These are phyloP conservation scores for Penicillium maclennaniae DNA, from an alignment of 495 filamentous ascomycete species.

Conservation along the genomic window DNA sequence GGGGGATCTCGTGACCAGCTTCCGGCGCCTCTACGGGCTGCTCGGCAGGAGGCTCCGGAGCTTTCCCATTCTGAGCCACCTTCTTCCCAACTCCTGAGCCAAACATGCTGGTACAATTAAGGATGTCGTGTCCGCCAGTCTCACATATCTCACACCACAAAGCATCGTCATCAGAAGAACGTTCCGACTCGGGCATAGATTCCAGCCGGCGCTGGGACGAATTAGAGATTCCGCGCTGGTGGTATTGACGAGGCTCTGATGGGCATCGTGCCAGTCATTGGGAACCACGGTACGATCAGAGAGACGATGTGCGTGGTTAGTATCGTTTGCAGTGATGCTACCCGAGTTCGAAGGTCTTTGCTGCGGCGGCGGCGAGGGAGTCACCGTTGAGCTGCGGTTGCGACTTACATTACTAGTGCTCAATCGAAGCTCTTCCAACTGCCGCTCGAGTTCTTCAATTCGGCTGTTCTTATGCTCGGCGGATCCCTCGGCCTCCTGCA, in stretches of 20 bases:
- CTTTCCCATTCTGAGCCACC: conserved; percentile 5
- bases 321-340: conserved; percentile 22
- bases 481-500: conserved; percentile 67
- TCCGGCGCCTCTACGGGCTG: conserved; percentile 19
- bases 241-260: conserved; percentile 31
- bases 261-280: conserved; percentile 40
- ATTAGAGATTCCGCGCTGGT: conserved; percentile 31
- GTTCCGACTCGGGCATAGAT: conserved; percentile 69
- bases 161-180: conserved; percentile 67
- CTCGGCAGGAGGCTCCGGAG: conserved; percentile 13
- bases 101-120: conserved; percentile 90
- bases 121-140: conserved; percentile 85
- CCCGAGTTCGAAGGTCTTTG: conserved; percentile 37
- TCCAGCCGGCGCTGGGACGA: conserved; percentile 39
- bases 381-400: conserved; percentile 44
- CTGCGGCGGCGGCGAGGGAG: conserved; percentile 29
- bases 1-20: conserved; percentile 12
- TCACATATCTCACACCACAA: conserved; percentile 98
- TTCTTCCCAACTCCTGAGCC: conserved; percentile 34
- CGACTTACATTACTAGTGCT: conserved; percentile 22
- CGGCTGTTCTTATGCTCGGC: conserved; percentile 67
- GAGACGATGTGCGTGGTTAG: conserved; percentile 38
- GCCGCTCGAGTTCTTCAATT: conserved; percentile 87
- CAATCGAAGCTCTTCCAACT: conserved; percentile 63
- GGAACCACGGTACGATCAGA: conserved; percentile 48